Base-by-base conservation (phyloP, 306 rosid genomes). In the Lablab purpureus region DNA sequence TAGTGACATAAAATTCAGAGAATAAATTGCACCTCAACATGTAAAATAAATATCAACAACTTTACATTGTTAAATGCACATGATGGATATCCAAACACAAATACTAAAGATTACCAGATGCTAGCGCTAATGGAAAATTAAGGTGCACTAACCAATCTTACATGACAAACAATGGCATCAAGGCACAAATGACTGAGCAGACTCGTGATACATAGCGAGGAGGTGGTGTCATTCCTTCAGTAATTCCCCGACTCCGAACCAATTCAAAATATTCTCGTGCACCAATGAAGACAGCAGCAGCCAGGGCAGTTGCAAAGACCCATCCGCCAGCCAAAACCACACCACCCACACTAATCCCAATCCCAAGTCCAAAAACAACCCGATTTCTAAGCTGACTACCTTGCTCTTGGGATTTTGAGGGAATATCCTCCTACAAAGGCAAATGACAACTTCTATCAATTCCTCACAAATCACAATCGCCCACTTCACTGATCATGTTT, bases 221-320 rank as follows among this genome's bases (percentile, higher is more conserved):
- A 73, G 99, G 99, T 51, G 97, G 97, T 41, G 98, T 89, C 97
- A 95, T 95, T 87, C 99, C 97, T 36, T 71, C 93, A 40, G 98
- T 79, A 59, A 95, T 90, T 83, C 99, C 99, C 59, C 11, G 87
- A 86, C 99, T 95, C 70, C 94, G 83, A 78, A 95, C 96, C 89
- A 95, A 83, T 75, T 87, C 93, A 83, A 93, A 95, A 80, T 93
- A 95, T 80, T 95, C 99, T 5, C 94, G 91, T 37, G 98, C 90
- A 14, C 94, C 94, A 36, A 85, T 80, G 83, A 95, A 91, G 55
- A 90, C 88, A 80, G 73, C 87, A n/a, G 94, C 97, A 0, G 97
- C 88, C 49, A 93, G 19, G 36, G 91, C 91, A 55, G 80, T 76
- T 0, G 98, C 62, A 59, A 95, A 95, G 47, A 88, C 82, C 99